Base-by-base conservation (phyloP, 1,284 basidiomycete genomes). In the Malassezia yamatoensis region DNA sequence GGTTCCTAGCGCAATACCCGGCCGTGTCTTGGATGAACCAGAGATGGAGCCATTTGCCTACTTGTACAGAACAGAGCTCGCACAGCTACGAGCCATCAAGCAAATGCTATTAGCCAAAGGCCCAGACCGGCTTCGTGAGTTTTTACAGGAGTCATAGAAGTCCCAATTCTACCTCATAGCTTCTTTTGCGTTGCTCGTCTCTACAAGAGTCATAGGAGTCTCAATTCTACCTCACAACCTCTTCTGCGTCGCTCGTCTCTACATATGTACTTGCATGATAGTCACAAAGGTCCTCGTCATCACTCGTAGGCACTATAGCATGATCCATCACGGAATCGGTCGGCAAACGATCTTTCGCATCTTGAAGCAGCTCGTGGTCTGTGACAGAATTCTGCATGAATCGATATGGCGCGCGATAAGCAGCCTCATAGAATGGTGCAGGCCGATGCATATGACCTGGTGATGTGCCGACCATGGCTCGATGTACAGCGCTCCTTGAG, bases 61-160 rank as follows among this genome's bases (percentile, higher is more conserved):
- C 43, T 24, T 60, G 29, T 60, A 55, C 37, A 48, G 57, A 15
- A 51, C 41, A 36, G 65, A 69, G 54, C 60, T 69, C 15, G 60
- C 60, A 9, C 60, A 67, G 54, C 54, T 69, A n/a, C 54, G 67
- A 3, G 67, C 63, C 9, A 53, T 69, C 21, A 52, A 58, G 18
- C 64, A 61, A 38, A 47, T 64, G 46, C 63, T 67, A 57, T 36
- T 42, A 32, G 35, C 63, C 38, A 65, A 63, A 35, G 65, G 65
- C 4, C 33, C 49, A 13, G 51, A 37, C 13, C 45, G 46, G 35
- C 39, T 64, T 48, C 49, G 63, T 43, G 61, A 63, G 15, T 48
- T 47, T 47, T 21, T 47, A 15, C 45, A 47, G 33, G 13, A 47
- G 45, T 24, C 58, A 38, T 37, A 39, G 20, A 34, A 12, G 10